These are phyloP conservation scores for Monilinia polystroma DNA, from an alignment of 2,329 filamentous ascomycete species.

Conservation along the genomic window DNA sequence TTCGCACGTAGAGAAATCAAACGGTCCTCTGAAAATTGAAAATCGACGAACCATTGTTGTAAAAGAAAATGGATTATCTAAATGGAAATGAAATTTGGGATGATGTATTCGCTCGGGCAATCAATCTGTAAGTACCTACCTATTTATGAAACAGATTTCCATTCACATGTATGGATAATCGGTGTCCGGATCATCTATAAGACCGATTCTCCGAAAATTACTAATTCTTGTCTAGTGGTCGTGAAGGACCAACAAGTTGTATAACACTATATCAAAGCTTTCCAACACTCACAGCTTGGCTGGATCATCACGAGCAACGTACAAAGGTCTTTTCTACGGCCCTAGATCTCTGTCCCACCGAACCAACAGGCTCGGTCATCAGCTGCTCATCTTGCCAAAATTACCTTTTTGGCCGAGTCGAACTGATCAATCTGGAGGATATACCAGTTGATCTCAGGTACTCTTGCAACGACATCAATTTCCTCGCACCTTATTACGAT, in stretches of 20 bases:
- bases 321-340: not conserved
- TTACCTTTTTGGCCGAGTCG: not conserved
- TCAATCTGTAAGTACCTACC: not conserved
- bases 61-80: not conserved
- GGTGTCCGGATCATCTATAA: not conserved
- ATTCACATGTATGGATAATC: constrained; percentile 17
- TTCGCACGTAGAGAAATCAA: too few species aligned
- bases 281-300: not conserved
- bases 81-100: not conserved
- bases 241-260: not conserved
- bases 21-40: not conserved
- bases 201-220: not conserved
- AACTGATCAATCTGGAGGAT: not conserved
- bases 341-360: not conserved
- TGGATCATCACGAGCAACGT: not conserved
- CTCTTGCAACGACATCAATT: not conserved
- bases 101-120: too few species aligned
- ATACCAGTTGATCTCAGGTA: not conserved
- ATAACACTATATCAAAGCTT: not conserved
- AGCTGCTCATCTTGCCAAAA: not conserved
- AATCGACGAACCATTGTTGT: constrained; percentile 13
- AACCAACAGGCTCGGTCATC: too few species aligned
- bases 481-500: not conserved
- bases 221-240: not conserved
- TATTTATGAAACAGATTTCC: constrained; percentile 20